Base-by-base conservation (phyloP, 2,329 filamentous ascomycete genomes). In the Nigrospora sphaerica region DNA sequence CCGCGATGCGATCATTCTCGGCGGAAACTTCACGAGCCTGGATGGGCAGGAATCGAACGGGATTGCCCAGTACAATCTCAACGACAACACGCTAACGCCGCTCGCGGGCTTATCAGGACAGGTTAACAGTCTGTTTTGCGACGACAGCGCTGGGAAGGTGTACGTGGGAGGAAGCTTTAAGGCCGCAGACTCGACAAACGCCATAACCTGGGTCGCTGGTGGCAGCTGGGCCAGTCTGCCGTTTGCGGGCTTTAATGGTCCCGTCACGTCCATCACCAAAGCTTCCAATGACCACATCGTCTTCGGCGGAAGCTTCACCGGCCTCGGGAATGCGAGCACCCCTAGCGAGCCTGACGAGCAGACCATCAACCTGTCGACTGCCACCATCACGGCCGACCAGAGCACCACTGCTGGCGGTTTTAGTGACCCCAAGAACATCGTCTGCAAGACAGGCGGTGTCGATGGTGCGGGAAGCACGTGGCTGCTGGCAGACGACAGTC, bases 21-120 rank as follows among this genome's bases (percentile, higher is more conserved):
- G 87, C 46, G 93, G 93, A 41, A 97, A 97, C 70, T 98, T 98
- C 63, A 97, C 93, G 32, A 95, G 88, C 63, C 70, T 98, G 51
- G 88, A 84, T 49, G 83, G 83, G 48, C 76, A 85, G 47, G 71
- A 87, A 59, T 88, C 90, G 2, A 82, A 82, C 45, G 88, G 87
- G 39, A 80, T 95, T 47, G 93, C 91, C 19, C 64, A 95, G 40
- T 90, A 91, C 68, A 81, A 96, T 62, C 81, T 87, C 4, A 79
- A 81, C 52, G 85, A 81, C 5, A 80, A 80, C 39, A 66, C 77
- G 34, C 74, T 96, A 42, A 85, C 80, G 2, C 76, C 89, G n/a
- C 68, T 96, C 35, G 68, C 80, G n/a, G 92, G 91, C 39, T 73
- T 98, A 17, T 81, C 82, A 45, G 95, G 93, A 34, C 83, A 86